Conservation (phyloP, 1,284 basidiomycete genomes). For the Papiliotrema laurentii region DNA sequence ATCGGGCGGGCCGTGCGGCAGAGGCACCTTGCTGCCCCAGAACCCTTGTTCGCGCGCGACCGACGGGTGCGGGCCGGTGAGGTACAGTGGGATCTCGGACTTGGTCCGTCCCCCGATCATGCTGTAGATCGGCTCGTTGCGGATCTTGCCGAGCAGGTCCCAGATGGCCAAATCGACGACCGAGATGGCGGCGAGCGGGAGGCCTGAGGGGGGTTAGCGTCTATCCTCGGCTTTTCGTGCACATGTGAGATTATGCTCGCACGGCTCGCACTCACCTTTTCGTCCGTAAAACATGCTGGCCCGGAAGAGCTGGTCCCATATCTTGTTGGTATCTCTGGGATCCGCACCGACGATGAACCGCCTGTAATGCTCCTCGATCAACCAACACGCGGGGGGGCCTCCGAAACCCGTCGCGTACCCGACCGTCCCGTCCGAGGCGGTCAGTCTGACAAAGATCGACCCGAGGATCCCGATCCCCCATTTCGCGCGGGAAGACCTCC, state of each 20-base stretch:
- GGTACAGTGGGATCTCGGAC: constrained; percentile 54
- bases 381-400: constrained; percentile 56
- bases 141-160: constrained; percentile 56
- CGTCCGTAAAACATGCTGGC: constrained; percentile 56
- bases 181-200: constrained; percentile 52
- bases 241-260: not conserved
- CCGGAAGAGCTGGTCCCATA: constrained; percentile 51
- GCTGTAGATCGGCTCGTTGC: constrained; percentile 56
- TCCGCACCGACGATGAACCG: constrained; percentile 55
- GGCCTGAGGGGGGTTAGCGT: constrained; percentile 30
- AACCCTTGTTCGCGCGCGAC: constrained; percentile 54
- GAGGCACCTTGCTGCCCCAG: constrained; percentile 54
- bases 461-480: constrained; percentile 51
- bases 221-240: not conserved
- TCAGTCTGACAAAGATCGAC: constrained; percentile 52
- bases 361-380: constrained; percentile 55
- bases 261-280: constrained; percentile 44
- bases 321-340: constrained; percentile 52
- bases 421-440: constrained; percentile 52
- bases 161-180: constrained; percentile 56
- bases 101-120: constrained; percentile 55
- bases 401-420: constrained; percentile 56
- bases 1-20: constrained; percentile 54
- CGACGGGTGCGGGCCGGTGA: constrained; percentile 52
- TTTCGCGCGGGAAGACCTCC: constrained; percentile 50